phyloP scores from a whole-genome alignment of 1,284 basidiomycete species.

The Tetrapyrgos nigripes region DNA sequence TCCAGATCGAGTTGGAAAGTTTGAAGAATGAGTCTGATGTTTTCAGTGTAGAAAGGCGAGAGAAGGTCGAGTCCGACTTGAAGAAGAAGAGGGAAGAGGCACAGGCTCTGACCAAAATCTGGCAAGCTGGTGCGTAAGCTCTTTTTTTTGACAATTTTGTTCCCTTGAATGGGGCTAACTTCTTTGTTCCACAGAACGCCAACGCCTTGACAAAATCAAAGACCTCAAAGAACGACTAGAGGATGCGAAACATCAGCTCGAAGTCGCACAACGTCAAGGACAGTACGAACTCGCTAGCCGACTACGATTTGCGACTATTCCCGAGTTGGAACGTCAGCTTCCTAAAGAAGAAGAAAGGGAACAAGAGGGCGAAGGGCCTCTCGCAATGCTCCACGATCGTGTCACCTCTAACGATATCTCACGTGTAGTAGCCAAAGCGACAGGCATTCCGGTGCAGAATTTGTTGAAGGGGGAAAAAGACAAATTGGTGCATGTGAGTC shows the following conservation, averaged over 20 bases:
- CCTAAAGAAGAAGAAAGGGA: constrained; percentile 60
- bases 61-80: constrained; percentile 72
- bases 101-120: constrained; percentile 66
- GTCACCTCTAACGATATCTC: constrained; percentile 92
- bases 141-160: neutral
- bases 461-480: constrained; percentile 90
- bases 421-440: constrained; percentile 86
- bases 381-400: constrained; percentile 82
- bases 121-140: constrained; percentile 68
- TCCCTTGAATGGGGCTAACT: neutral
- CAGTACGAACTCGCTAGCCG: constrained; percentile 84
- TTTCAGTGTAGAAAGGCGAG: constrained; percentile 76
- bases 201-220: constrained; percentile 80
- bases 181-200: constrained; percentile 77
- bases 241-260: constrained; percentile 84
- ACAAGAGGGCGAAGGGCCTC: constrained; percentile 47
- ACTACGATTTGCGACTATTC: constrained; percentile 86
- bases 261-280: constrained; percentile 87
- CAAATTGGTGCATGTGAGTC: constrained; percentile 84
- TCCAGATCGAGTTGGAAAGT: constrained; percentile 91
- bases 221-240: constrained; percentile 83
- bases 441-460: constrained; percentile 92
- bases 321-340: constrained; percentile 78
- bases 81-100: constrained; percentile 67
- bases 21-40: constrained; percentile 89